phyloP scores from a whole-genome alignment of 768 basidiomycete genomes.

The Kwoniella europaea region DNA sequence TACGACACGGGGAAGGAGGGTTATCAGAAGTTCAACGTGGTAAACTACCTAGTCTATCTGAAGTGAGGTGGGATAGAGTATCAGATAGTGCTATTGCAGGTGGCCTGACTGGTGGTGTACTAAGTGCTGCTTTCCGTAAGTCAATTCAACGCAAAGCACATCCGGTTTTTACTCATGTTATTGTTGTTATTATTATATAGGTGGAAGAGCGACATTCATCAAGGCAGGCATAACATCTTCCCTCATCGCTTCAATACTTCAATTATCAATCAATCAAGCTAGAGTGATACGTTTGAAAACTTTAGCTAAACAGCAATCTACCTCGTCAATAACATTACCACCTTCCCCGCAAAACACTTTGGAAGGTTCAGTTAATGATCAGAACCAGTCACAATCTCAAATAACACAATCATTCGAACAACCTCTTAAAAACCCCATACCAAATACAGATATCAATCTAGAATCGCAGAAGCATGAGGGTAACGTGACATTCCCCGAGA shows the following conservation, averaged over 20 bases:
- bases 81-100: conserved; percentile 78
- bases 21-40: conserved; percentile 18
- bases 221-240: conserved; percentile 70
- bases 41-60: conserved; percentile 54
- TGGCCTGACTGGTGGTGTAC: conserved; percentile 68
- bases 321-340: background rate
- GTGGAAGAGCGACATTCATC: conserved; percentile 66
- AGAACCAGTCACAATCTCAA: background rate
- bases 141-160: no score
- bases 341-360: no score
- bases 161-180: no score
- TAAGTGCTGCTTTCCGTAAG: conserved; percentile 57
- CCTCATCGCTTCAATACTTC: conserved; percentile 67
- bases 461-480: conserved; percentile 1
- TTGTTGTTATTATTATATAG: conserved; percentile 58
- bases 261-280: conserved; percentile 74
- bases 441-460: background rate
- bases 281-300: conserved; percentile 68
- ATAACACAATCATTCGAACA: conserved; percentile 12
- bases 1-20: conserved; percentile 5
- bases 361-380: background rate
- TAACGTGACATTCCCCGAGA: conserved; percentile 35
- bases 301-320: conserved; percentile 45
- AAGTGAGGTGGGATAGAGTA: conserved; percentile 67
- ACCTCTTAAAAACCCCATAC: background rate